Conservation (phyloP, 139 green algal species). For the Micromonas commoda region DNA sequence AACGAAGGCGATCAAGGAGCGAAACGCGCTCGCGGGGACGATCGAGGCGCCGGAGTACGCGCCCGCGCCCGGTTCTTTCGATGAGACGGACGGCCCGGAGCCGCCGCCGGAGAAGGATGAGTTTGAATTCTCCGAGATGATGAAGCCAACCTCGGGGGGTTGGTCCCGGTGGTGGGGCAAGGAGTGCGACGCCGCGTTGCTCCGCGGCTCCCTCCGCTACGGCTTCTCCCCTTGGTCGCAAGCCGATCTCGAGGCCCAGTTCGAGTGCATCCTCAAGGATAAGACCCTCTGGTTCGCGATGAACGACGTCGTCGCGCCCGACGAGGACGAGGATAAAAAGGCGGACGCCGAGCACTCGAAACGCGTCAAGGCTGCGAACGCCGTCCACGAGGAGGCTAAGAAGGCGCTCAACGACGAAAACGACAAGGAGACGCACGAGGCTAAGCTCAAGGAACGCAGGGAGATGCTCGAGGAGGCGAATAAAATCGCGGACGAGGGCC, state of each 20-base stretch:
- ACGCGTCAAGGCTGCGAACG: no score
- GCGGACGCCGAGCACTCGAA: background rate
- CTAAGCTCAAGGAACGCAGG: background rate
- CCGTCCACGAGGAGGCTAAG: no score
- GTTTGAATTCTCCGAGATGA: background rate
- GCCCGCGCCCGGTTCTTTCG: no score
- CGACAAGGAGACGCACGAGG: no score
- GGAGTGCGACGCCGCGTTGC: background rate
- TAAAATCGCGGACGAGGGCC: no score
- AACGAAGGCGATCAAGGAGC: background rate
- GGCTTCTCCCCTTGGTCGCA: background rate
- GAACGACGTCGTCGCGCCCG: background rate
- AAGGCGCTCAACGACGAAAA: no score
- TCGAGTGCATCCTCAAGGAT: background rate
- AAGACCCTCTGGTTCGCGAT: background rate
- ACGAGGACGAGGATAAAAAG: background rate
- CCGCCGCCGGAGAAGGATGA: background rate
- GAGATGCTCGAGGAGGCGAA: no score
- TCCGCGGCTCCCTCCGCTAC: conserved; percentile 8
- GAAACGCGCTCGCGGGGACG: background rate
- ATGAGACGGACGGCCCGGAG: background rate
- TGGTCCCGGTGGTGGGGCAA: background rate
- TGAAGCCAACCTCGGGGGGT: background rate
- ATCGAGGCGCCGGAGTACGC: background rate
- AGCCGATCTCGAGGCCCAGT: background rate